A percentile compares a stretch with the other conserved stretches of the same genome.
These are phyloP conservation scores for Yarrowia alimentaria DNA, from an alignment of 805 yeast species.

Conservation along the genomic window DNA sequence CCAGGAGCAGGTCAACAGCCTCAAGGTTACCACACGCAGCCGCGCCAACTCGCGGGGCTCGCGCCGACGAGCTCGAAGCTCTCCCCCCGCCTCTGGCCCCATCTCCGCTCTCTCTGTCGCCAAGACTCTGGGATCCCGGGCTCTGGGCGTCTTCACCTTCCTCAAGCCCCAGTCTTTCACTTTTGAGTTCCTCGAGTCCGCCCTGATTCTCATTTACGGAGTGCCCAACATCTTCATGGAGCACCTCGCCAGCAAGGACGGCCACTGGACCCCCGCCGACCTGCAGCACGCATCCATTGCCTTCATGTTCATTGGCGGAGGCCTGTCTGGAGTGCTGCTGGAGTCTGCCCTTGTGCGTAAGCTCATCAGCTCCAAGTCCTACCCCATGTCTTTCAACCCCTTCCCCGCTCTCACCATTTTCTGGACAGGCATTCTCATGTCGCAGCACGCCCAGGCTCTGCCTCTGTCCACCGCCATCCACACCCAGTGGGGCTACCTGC, in stretches of 20 bases:
- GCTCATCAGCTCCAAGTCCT: slow-evolving; percentile 31
- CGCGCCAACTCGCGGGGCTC: slow-evolving; percentile 23
- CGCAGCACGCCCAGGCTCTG: slow-evolving; percentile 87
- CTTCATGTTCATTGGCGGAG: slow-evolving; percentile 86
- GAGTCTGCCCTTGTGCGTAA: slow-evolving; percentile 50
- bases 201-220: slow-evolving; percentile 83
- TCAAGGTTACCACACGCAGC: slow-evolving; percentile 2
- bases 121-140: neutral
- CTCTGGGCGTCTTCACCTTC: slow-evolving; percentile 2
- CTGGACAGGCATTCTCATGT: slow-evolving; percentile 96
- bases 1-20: slow-evolving; percentile 32
- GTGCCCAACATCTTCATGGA: slow-evolving; percentile 86
- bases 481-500: slow-evolving; percentile 86
- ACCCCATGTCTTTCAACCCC: slow-evolving; percentile 77
- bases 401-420: slow-evolving; percentile 90
- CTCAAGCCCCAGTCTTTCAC: slow-evolving; percentile 44
- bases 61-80: slow-evolving; percentile 8
- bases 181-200: slow-evolving; percentile 82
- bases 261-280: slow-evolving; percentile 86
- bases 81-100: slow-evolving; percentile 10
- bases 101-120: neutral
- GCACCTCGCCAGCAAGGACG: slow-evolving; percentile 75
- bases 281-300: slow-evolving; percentile 89
- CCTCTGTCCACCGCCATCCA: slow-evolving; percentile 75
- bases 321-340: slow-evolving; percentile 81